Evolutionary conservation across 2,329 filamentous ascomycete genomes (phyloP), one percentile per base, ranked within the genome.

Genomic region (Pyrenochaeta sp.): DNA sequence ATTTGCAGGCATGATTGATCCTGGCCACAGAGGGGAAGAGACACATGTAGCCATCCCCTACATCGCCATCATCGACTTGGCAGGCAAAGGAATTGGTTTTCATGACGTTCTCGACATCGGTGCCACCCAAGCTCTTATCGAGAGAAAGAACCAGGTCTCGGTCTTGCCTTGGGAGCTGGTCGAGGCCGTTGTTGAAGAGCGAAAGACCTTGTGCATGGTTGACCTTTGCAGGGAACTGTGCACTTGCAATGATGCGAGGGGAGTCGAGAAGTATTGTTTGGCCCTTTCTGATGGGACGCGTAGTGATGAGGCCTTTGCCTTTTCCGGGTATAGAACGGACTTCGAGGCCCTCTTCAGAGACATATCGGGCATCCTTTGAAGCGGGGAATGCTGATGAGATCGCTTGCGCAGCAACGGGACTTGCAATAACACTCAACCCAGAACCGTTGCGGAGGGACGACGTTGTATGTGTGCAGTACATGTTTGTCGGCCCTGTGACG

Each of bases 31-130:
- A 43, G 3, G 60, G 56, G 29, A 60, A 63, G 6, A 63, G 45
- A 38, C 60, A 61, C 36, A 63, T 51, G 35, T 63, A 63, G 4
- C 46, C 55, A 14, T 59, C 55, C 9, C 45, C 55, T 19, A 47
- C 38, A 6, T 40, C 41, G n/a, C 51, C 58, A 22, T 63, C 60
- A 8, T 51, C 24, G n/a, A 60, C 30, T 11, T 50, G 51, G 15
- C 60, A 63, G 3, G 53, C 52, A 38, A 63, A 63, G 1, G 58
- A 44, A 29, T 61, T 63, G 10, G 58, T 63, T 35, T 63, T 56
- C 41, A 63, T 44, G 13, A 60, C 45, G 24, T 55, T 47, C 27
- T 60, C 55, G 9, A 58, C 44, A 11, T 43, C 48, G 5, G 40
- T 51, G 9, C 50, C 50, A 7, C 49, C 48, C 11, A 47, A 22